Base-by-base conservation (phyloP, 2,329 filamentous ascomycete genomes). In the Neonectria hederae region DNA sequence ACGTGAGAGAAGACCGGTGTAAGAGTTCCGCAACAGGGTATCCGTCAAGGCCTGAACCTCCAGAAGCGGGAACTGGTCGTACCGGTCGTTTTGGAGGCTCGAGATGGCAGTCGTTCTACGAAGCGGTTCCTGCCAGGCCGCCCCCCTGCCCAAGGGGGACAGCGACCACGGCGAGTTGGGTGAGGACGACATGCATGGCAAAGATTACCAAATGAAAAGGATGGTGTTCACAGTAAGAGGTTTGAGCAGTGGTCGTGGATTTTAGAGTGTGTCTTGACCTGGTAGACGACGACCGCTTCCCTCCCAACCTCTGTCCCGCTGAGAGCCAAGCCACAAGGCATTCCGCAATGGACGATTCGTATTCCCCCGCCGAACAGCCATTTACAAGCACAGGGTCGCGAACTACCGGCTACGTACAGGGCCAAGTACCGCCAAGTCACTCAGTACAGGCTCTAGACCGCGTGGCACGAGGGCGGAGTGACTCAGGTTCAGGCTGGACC, bases 121-220 rank as follows among this genome's bases (percentile, higher is more conserved):
- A 10, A 65, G 56, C 30, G 59, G 62, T 21, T 59, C 52, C 32
- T 67, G 57, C 65, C 65, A 67, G 40, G 62, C 32, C 46, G 42
- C 22, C 42, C 40, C 46, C 24, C 54, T 53, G 32, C 59, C 35
- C 59, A 65, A 40, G 43, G 42, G 24, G 3, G 62, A 38, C 52
- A 42, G 26, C 22, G 57, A 48, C 40, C 57, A 57, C 26, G 58
- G 45, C 28, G 53, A 56, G 28, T 40, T 59, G 54, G 60, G 55
- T 65, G 63, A 59, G 38, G 63, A 51, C 43, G 55, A 51, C 60
- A 63, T 65, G 46, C 60, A 64, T 63, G 53, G 51, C 54, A 59
- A 55, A 48, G 24, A 32, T 43, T n/a, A 42, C 13, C 9, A n/a
- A 28, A 26, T 32, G 14, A 24, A 49, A 21, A 14, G 19, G 53